Evolutionary conservation across 108 stramenopile genomes (phyloP), one percentile per base, ranked within the genome.

Genomic region (Cyclotella distinguenda): DNA sequence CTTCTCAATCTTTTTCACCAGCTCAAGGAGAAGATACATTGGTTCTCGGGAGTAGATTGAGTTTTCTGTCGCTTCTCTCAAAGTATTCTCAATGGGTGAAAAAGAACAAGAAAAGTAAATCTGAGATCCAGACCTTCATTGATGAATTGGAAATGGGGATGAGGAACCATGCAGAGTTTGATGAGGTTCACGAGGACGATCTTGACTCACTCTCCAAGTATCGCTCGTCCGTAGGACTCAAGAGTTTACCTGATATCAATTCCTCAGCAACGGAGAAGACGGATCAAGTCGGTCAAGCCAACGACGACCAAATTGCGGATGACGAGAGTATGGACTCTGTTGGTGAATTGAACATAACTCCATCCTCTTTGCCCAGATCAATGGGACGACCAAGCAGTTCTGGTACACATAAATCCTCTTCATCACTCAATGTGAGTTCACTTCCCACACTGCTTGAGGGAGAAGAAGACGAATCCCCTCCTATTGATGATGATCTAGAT

Each of bases 151-250:
- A 94, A 75, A 25, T 49, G 12, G 80, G 68, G 19, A 60, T 94
- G 26, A 76, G 75, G 33, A 46, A 46, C 31, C 82, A 89, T 56
- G 75, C 77, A 40, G 89, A 89, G 39, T 87, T 87, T 70, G 74
- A 84, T 16, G 86, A 94, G 40, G 80, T 89, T 2, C 87, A 84
- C 60, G 82, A 73, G 44, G 88, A 91, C 12, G 87, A 90, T 46
- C 54, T 91, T 13, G 63, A 70, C 11, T 66, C 83, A 1, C 66
- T 92, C 34, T 40, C 49, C 13, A 61, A 52, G 23, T 90, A 86
- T 55, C 76, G 84, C 16, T 51, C 71, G 35, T 28, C 73, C 1
- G 34, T 90, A 35, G 88, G 88, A 0, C 63, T 90, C 32, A 71
- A 82, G 50, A 31, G 40, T 13, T 49, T 66, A 16, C 48, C 59